These are phyloP conservation scores for Teunomyces stri DNA, from an alignment of 805 yeast genomes.

Conservation along the genomic window DNA sequence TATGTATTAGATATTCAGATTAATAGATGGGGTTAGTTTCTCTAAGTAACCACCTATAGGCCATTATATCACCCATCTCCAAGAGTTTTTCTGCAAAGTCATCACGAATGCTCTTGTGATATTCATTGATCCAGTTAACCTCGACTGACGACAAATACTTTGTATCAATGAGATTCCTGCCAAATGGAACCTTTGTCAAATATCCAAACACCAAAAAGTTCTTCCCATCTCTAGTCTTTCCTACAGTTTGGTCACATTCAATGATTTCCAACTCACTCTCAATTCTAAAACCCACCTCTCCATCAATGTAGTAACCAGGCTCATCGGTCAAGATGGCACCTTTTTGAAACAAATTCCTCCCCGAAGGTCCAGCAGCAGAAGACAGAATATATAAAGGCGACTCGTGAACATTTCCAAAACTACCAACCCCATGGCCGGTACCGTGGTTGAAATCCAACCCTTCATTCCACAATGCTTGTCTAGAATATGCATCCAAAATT, in stretches of 20 bases:
- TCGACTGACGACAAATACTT: conserved; percentile 29
- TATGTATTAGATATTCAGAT: background rate
- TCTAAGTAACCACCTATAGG: conserved; percentile 66
- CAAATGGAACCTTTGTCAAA: conserved; percentile 42
- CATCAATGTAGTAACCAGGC: conserved; percentile 91
- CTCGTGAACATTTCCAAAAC: conserved; percentile 89
- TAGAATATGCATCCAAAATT: conserved; percentile 75
- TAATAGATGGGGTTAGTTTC: conserved; percentile 49
- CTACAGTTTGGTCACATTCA: conserved; percentile 37
- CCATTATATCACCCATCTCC: conserved; percentile 53
- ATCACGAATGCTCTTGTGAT: conserved; percentile 29
- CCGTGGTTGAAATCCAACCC: conserved; percentile 93
- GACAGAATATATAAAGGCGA: conserved; percentile 84
- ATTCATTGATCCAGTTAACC: conserved; percentile 39
- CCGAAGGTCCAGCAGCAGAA: conserved; percentile 49
- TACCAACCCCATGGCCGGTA: conserved; percentile 97
- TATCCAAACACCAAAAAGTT: conserved; percentile 38
- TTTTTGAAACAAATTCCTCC: conserved; percentile 34
- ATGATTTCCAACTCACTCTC: conserved; percentile 77
- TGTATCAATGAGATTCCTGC: conserved; percentile 33
- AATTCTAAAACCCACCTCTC: conserved; percentile 84
- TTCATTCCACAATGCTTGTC: conserved; percentile 76
- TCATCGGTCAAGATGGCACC: conserved; percentile 88
- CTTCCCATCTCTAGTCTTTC: conserved; percentile 31
- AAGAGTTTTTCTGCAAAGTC: conserved; percentile 41